Evolutionary conservation across 805 yeast genomes (phyloP), one percentile per base, ranked within the genome.

Genomic region (Saturnispora kantuleensis): DNA sequence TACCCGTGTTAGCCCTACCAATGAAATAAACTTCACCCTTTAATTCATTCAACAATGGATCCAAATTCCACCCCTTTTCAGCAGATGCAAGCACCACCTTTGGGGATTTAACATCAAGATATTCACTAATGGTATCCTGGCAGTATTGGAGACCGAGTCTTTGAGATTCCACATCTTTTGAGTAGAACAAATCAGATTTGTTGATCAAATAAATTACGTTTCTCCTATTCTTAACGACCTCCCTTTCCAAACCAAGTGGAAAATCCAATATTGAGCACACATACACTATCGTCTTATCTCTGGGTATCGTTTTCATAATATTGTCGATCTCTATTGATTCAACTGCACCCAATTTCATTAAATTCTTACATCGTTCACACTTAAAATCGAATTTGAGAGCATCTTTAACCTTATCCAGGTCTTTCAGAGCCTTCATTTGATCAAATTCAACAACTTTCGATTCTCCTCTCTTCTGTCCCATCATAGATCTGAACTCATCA

Each of bases 1-100:
- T 84, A 1, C 94, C 94, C 11, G 75, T 69, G 54, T 84, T 84
- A 10, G 81, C 77, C 47, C 70, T 70, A 1, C 94, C 94, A 16
- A 83, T 63, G 29, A 84, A 59, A 53, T 74, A 79, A 7, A 73
- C 58, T 30, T 64, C 61, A 9, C 52, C 66, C n/a, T 38, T 38
- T 7, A 81, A 54, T 6, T 53, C 53, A 1, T 60, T 52, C 8
- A 68, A 50, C 2, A 82, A 54, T 1, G 56, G 52, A 1, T 63
- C 54, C 2, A 74, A 53, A 30, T 73, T 69, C 88, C 88, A 81
- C 21, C 68, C 66, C 8, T 63, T 61, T 31, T 61, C 64, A 0
- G 80, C 77, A 45, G 84, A 76, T 1, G 70, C 72, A 3, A 76
- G 52, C 37, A 67, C 56, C 2, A 82, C 75, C 15, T 64, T 63